Evolutionary conservation across 2,329 filamentous ascomycete species (phyloP), one percentile per base, ranked within the genome.

Genomic region (Grosmannia penicillata): DNA sequence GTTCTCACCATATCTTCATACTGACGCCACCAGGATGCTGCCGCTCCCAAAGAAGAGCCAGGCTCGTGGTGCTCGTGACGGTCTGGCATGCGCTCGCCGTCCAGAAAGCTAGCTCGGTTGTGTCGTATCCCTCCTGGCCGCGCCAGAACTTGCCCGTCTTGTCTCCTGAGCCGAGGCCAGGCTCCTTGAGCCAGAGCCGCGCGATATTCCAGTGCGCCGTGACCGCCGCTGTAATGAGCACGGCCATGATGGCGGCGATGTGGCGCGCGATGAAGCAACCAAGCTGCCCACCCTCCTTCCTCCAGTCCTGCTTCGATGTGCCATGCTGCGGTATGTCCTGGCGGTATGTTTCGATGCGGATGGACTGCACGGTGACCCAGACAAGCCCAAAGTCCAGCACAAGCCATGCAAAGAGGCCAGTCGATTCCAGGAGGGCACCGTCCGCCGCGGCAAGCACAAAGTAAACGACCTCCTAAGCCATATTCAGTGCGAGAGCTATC

Each of bases 61-160:
- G 43, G 7, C 59, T 57, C 19, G 53, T 52, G 2, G 54, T 53
- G 39, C 62, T 66, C 30, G 57, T 51, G 9, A 58, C 48, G 37
- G 63, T 49, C 47, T 70, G 65, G 21, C 56, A 55, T 14, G 63
- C 47, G 25, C 61, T 59, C 2, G 63, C 63, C 8, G 61, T 63
- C 61, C 64, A 69, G 38, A 59, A 68, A 2, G 61, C 59, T 48
- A 69, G 45, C 51, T 71, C 67, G 3, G 65, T 66, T 23, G 60
- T 63, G 49, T 71, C 67, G 24, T 52, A 56, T 32, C 50, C 59
- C 43, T 57, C 60, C 32, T 43, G 50, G 19, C 54, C 60, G 48
- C 59, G 53, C 49, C 55, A 63, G 45, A 56, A 58, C 50, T 63
- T 65, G 33, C 65, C 65, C 38, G 60, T 53, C 47, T 67, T 65